These are phyloP conservation scores for Scleroderma bovista DNA, from an alignment of 768 basidiomycete species.

Conservation along the genomic window DNA sequence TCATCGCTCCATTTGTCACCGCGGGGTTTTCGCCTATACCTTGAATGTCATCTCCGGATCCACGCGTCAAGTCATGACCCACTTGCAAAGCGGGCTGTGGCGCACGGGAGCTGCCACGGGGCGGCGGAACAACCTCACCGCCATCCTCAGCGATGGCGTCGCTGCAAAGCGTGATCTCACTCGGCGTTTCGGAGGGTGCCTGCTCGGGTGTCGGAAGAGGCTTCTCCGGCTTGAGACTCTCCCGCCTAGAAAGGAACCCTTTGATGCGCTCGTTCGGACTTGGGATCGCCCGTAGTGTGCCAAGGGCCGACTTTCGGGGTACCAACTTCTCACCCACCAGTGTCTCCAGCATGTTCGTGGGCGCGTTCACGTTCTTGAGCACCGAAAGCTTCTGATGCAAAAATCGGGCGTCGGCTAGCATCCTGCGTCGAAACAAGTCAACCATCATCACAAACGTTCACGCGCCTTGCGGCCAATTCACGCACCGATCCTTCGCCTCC, in stretches of 20 bases:
- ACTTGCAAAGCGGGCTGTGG: background rate
- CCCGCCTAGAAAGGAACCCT: constrained; percentile 30
- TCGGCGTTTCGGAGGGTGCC: constrained; percentile 17
- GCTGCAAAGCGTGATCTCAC: constrained; percentile 7
- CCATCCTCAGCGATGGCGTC: constrained; percentile 9
- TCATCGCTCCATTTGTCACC: too few relatives aligned
- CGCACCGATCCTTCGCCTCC: constrained; percentile 80
- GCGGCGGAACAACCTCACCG: constrained; percentile 16
- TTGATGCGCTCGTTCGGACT: constrained; percentile 34
- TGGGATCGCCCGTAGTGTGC: constrained; percentile 16
- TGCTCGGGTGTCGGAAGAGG: constrained; percentile 23
- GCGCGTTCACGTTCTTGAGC: constrained; percentile 67
- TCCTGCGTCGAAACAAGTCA: constrained; percentile 39
- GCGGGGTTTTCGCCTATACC: too few relatives aligned
- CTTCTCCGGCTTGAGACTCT: constrained; percentile 22
- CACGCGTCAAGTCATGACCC: background rate
- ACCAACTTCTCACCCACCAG: constrained; percentile 79
- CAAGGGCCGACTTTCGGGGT: constrained; percentile 31
- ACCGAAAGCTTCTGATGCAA: constrained; percentile 70
- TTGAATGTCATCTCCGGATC: too few relatives aligned
- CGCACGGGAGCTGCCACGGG: constrained; percentile 16
- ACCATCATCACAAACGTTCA: constrained; percentile 10
- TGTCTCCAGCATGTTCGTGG: constrained; percentile 77
- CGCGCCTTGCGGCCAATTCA: constrained; percentile 3
- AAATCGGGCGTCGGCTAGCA: constrained; percentile 74